Evolutionary conservation across 2,329 filamentous ascomycete genomes (phyloP).

Genomic region (Thelonectria olida): DNA sequence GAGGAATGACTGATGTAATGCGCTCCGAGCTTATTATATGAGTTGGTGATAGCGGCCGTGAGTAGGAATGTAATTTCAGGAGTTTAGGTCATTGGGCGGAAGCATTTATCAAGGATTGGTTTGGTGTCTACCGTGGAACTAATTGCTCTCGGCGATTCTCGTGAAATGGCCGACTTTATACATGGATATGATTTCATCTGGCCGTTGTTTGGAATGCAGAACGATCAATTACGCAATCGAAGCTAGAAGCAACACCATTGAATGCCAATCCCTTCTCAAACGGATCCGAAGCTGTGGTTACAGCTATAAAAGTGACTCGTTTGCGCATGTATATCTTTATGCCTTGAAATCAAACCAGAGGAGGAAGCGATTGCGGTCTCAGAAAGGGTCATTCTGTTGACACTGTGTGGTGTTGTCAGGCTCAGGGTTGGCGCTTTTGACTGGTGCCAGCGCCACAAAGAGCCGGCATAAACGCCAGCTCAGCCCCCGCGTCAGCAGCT

Average conservation of each 20-base stretch:
- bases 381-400: neutral
- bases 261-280: too few relatives aligned
- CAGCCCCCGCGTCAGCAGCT: conserved; percentile 1
- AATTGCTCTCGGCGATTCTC: too few relatives aligned
- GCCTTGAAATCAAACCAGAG: neutral
- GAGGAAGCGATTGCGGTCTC: neutral
- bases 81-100: neutral
- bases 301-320: too few relatives aligned
- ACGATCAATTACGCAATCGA: too few relatives aligned
- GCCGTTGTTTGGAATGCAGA: neutral
- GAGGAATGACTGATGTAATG: neutral
- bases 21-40: too few relatives aligned
- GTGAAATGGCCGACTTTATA: neutral
- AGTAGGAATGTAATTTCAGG: neutral
- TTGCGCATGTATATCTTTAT: neutral
- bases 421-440: neutral
- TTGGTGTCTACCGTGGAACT: neutral
- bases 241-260: too few relatives aligned
- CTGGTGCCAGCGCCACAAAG: conserved; percentile 11
- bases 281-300: too few relatives aligned
- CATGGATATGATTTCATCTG: neutral
- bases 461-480: conserved; percentile 11
- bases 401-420: conserved; percentile 10
- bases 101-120: neutral
- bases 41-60: neutral